Evolutionary conservation across 139 green algal genomes (phyloP).

Genomic region (Penium margaritaceum): DNA sequence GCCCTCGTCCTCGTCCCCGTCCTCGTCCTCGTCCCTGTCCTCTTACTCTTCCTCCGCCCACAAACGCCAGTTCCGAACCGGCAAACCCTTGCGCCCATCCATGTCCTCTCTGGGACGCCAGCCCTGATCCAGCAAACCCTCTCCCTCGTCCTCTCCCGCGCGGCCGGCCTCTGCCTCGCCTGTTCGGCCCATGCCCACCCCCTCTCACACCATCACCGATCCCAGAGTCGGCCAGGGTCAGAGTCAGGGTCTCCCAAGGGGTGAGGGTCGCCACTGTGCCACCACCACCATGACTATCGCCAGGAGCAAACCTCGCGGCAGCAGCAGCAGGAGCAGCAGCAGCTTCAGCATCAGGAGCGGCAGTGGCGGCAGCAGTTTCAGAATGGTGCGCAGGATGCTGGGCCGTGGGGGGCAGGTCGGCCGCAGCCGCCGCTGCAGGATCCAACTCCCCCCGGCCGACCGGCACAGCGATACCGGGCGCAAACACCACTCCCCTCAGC

Average conservation of each 20-base stretch:
- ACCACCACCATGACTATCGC: not conserved
- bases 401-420: not conserved
- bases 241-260: not conserved
- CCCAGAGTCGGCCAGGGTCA: not conserved
- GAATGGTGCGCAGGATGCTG: not conserved
- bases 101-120: not conserved
- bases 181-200: not conserved
- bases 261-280: not conserved
- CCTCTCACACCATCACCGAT: too few species aligned
- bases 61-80: not conserved
- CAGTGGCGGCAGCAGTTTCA: not conserved
- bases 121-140: not conserved
- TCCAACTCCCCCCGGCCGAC: too few species aligned
- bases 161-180: not conserved
- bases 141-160: not conserved
- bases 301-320: not conserved
- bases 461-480: conserved; percentile 7
- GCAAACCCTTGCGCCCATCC: not conserved
- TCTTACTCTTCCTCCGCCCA: not conserved
- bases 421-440: not conserved
- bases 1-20: too few species aligned
- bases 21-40: too few species aligned
- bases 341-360: not conserved
- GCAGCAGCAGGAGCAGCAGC: not conserved
- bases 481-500: conserved; percentile 30